Evolutionary conservation across 2,329 filamentous ascomycete species (phyloP).

Genomic region (Colletotrichum musicola): DNA sequence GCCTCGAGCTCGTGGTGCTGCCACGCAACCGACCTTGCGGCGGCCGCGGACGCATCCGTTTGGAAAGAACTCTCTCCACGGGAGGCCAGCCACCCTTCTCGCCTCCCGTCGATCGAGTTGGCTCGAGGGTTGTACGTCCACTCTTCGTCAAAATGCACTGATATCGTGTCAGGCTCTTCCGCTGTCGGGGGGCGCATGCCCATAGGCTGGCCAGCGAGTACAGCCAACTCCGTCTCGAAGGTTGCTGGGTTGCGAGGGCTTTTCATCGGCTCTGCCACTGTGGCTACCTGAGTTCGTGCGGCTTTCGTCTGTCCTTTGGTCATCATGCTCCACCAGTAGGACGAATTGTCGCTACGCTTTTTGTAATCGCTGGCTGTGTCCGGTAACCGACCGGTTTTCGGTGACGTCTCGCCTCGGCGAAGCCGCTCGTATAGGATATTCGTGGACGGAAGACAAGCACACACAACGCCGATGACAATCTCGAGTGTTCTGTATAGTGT

Average conservation of each 20-base stretch:
- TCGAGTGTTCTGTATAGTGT: slow-evolving; percentile 28
- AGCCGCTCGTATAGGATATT: slow-evolving; percentile 39
- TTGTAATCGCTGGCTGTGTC: neutral
- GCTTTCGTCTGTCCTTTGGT: slow-evolving; percentile 4
- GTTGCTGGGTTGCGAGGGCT: neutral
- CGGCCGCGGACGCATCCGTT: neutral
- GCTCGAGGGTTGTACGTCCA: slow-evolving; percentile 6
- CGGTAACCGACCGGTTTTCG: neutral
- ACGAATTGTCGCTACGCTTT: neutral
- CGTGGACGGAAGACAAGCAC: slow-evolving; percentile 38
- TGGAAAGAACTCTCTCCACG: neutral
- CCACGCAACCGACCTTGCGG: neutral
- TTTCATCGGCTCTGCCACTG: neutral
- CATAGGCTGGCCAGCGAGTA: slow-evolving; percentile 16
- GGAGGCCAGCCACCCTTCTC: slow-evolving; percentile 30
- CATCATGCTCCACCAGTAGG: slow-evolving; percentile 29
- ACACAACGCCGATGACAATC: slow-evolving; percentile 40
- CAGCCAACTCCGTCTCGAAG: slow-evolving; percentile 34
- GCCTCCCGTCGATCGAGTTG: slow-evolving; percentile 32
- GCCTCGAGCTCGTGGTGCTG: slow-evolving; percentile 20
- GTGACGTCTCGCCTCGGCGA: neutral
- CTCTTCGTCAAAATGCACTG: neutral
- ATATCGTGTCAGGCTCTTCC: neutral
- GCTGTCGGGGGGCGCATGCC: neutral
- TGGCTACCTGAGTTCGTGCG: neutral